A percentile compares a stretch with the other conserved stretches of the same genome.
These are phyloP conservation scores for Fusarium stilboides DNA, from an alignment of 2,329 filamentous ascomycete genomes.

Conservation along the genomic window DNA sequence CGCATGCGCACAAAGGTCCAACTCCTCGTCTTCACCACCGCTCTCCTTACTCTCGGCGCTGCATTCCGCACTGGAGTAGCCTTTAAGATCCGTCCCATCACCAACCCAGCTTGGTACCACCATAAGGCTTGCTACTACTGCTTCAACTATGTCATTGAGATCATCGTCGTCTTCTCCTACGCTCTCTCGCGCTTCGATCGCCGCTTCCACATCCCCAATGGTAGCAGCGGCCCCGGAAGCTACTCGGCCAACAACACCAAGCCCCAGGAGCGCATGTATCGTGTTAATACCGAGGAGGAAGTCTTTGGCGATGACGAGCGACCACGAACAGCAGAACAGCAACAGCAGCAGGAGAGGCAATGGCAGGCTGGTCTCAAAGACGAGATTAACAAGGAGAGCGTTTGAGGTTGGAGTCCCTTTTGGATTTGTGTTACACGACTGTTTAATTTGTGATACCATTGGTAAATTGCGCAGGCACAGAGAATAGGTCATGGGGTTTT, in stretches of 20 bases:
- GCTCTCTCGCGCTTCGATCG: conserved; percentile 78
- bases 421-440: conserved; percentile 7
- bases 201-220: conserved; percentile 82
- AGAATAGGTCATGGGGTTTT: background rate
- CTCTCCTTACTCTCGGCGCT: conserved; percentile 77
- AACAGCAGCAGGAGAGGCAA: conserved; percentile 29
- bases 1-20: conserved; percentile 76
- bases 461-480: background rate
- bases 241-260: conserved; percentile 54
- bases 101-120: conserved; percentile 78
- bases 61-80: conserved; percentile 75
- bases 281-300: conserved; percentile 45
- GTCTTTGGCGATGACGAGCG: conserved; percentile 48
- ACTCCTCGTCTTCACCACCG: conserved; percentile 72
- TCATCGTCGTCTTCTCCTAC: conserved; percentile 78
- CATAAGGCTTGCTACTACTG: conserved; percentile 82
- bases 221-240: conserved; percentile 71
- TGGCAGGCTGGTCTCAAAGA: conserved; percentile 44
- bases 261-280: conserved; percentile 30
- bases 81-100: conserved; percentile 66
- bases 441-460: conserved; percentile 17
- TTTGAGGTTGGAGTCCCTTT: conserved; percentile 20
- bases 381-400: conserved; percentile 43
- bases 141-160: conserved; percentile 83
- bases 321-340: conserved; percentile 37